These are phyloP conservation scores for Hymenoscyphus linearis DNA, from an alignment of 2,329 filamentous ascomycete species.

Conservation along the genomic window DNA sequence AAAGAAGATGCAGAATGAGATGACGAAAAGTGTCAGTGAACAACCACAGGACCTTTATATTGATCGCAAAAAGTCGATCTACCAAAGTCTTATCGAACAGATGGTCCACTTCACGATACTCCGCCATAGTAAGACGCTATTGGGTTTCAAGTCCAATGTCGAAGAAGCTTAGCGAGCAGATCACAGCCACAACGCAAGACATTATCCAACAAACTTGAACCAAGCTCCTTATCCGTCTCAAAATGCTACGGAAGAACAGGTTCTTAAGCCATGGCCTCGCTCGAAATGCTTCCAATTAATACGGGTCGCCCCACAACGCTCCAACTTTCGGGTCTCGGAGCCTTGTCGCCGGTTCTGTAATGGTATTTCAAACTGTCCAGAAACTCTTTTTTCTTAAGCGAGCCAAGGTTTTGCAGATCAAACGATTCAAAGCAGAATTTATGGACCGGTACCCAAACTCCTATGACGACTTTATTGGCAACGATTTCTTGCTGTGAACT, in stretches of 20 bases:
- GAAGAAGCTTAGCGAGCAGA: neutral
- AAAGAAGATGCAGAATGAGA: no score
- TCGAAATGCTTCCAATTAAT: neutral
- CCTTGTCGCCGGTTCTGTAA: neutral
- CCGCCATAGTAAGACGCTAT: neutral
- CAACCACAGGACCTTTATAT: no score
- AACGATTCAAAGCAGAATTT: no score
- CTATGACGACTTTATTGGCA: neutral
- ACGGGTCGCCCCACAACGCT: neutral
- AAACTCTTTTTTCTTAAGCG: neutral
- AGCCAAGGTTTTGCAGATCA: neutral
- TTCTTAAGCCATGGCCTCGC: neutral
- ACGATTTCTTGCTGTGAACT: neutral
- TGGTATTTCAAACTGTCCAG: neutral
- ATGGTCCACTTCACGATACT: neutral
- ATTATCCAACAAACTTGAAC: neutral
- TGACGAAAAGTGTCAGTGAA: no score
- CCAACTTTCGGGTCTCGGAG: neutral
- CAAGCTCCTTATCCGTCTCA: neutral
- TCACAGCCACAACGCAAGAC: neutral
- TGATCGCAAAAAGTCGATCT: no score
- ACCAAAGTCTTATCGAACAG: no score
- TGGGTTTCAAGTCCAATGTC: neutral
- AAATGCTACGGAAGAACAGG: neutral
- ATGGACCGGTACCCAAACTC: neutral